Evolutionary conservation across 345 rosid species (phyloP).

Genomic region (Lepidium africanum): DNA sequence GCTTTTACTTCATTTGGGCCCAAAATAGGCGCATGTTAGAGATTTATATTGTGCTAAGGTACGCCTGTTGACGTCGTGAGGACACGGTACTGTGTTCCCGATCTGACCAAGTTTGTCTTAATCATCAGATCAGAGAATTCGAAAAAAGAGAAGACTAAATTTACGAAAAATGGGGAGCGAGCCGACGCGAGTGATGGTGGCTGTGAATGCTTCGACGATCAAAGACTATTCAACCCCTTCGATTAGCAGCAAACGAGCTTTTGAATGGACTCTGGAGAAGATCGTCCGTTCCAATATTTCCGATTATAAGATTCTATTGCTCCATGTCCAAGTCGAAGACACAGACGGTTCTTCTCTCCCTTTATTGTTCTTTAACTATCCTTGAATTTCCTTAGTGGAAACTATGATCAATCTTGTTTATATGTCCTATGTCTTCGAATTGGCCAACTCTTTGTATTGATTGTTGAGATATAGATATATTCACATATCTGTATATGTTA

Average conservation of each 20-base stretch:
- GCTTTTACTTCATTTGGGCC: not conserved
- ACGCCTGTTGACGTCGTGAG: not conserved
- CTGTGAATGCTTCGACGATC: constrained; percentile 67
- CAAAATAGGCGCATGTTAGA: not conserved
- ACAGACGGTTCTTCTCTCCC: constrained; percentile 62
- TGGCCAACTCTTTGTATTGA: not conserved
- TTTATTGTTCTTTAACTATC: not conserved
- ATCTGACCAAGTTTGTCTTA: not conserved
- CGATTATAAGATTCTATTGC: constrained; percentile 81
- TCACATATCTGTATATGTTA: not conserved
- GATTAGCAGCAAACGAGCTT: constrained; percentile 82
- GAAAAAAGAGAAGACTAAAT: not conserved
- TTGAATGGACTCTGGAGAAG: constrained; percentile 86
- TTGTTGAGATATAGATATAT: not conserved
- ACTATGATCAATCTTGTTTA: too few relatives aligned
- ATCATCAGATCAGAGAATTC: not conserved
- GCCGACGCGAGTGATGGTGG: constrained; percentile 67
- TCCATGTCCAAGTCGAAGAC: constrained; percentile 88
- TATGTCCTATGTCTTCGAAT: not conserved
- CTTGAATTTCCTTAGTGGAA: too few relatives aligned
- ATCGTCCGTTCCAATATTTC: constrained; percentile 64
- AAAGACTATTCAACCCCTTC: constrained; percentile 67
- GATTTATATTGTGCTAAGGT: not conserved
- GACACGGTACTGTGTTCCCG: not conserved
- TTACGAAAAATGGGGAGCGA: constrained; percentile 28